Conservation (phyloP, 1,139 yeast genomes). For the Candida smagusa region DNA sequence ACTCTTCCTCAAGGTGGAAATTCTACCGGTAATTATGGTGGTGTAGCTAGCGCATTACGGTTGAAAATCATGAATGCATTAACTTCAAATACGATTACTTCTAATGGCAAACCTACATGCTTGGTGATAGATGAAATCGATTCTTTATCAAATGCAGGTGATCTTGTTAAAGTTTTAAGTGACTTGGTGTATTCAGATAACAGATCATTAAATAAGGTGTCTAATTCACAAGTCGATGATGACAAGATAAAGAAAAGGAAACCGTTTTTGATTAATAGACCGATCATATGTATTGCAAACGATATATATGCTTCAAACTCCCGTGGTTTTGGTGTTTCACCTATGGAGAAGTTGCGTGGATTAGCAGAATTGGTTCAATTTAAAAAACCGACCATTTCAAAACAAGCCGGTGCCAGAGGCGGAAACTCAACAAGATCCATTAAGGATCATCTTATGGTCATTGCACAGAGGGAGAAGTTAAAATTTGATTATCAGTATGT, state of each 20-base stretch:
- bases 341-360: conserved; percentile 72
- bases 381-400: conserved; percentile 51
- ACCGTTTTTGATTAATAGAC: conserved; percentile 57
- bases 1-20: conserved; percentile 38
- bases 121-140: conserved; percentile 88
- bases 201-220: conserved; percentile 36
- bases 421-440: conserved; percentile 37
- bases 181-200: conserved; percentile 63
- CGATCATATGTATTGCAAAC: conserved; percentile 90
- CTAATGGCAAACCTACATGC: conserved; percentile 66
- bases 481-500: conserved; percentile 33
- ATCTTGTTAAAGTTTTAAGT: conserved; percentile 66
- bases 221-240: conserved; percentile 14
- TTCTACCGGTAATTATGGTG: conserved; percentile 13
- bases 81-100: conserved; percentile 57
- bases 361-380: conserved; percentile 70
- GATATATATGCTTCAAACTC: conserved; percentile 63
- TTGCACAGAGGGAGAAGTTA: conserved; percentile 31
- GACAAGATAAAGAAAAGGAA: conserved; percentile 20
- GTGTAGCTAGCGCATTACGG: conserved; percentile 29
- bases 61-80: conserved; percentile 67
- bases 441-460: conserved; percentile 38
- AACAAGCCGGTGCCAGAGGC: conserved; percentile 34
- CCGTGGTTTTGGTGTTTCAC: conserved; percentile 22
- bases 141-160: conserved; percentile 73